Conservation (phyloP, 1,284 basidiomycete genomes). For the Violaceomyces palustris region DNA sequence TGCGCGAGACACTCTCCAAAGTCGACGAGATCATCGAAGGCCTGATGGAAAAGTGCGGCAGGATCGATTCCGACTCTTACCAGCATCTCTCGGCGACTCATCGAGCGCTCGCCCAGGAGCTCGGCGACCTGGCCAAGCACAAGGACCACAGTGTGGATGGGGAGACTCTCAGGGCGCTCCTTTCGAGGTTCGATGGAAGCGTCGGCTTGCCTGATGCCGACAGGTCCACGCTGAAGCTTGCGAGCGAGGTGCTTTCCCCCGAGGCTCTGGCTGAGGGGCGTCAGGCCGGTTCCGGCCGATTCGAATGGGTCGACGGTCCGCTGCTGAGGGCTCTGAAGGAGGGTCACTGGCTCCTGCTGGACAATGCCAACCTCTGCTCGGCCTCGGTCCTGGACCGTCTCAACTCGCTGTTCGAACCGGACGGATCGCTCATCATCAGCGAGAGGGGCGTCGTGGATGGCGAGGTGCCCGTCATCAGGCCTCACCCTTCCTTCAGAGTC, state of each 20-base stretch:
- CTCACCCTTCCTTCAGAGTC: constrained; percentile 83
- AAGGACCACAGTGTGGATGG: not conserved
- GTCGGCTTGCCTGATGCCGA: too few relatives aligned
- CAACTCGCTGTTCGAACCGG: constrained; percentile 88
- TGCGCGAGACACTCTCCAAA: constrained; percentile 5
- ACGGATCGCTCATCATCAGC: constrained; percentile 75
- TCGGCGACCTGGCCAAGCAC: not conserved
- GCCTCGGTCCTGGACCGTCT: constrained; percentile 93
- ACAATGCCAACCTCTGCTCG: constrained; percentile 89
- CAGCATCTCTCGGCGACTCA: not conserved
- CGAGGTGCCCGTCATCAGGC: constrained; percentile 67
- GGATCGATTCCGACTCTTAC: not conserved
- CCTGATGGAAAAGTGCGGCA: not conserved
- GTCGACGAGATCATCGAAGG: constrained; percentile 8
- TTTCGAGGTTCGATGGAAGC: too few relatives aligned
- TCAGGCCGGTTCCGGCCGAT: constrained; percentile 58
- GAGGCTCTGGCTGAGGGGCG: too few relatives aligned
- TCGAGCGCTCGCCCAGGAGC: not conserved
- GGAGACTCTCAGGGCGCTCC: too few relatives aligned
- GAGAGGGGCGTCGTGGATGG: constrained; percentile 83
- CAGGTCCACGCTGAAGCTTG: too few relatives aligned
- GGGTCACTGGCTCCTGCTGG: constrained; percentile 86
- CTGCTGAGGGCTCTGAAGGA: constrained; percentile 77
- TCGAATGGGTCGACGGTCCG: constrained; percentile 97
- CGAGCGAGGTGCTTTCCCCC: too few relatives aligned